These are phyloP conservation scores for Flaveria sonorensis DNA, from an alignment of 129 eudicot species.

Conservation along the genomic window DNA sequence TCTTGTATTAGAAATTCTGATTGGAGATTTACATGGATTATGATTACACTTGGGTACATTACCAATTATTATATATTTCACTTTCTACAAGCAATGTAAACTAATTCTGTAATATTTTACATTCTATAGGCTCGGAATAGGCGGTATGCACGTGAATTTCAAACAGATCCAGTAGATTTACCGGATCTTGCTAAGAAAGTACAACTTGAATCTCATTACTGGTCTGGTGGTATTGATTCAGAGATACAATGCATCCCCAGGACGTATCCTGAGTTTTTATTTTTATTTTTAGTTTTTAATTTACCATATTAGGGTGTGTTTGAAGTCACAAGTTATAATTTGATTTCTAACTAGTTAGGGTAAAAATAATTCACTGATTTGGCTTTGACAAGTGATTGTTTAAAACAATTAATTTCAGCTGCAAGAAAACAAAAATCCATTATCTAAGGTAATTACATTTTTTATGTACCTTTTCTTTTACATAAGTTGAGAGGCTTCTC, in stretches of 20 bases:
- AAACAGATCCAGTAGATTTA: conserved; percentile 33
- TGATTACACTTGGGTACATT: neutral
- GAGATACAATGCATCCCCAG: conserved; percentile 46
- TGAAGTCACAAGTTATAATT: neutral
- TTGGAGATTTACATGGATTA: neutral
- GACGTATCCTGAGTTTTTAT: conserved; percentile 46
- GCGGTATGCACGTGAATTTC: conserved; percentile 55
- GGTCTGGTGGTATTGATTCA: conserved; percentile 44
- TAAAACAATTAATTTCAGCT: neutral
- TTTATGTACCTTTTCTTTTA: neutral
- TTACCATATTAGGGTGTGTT: conserved; percentile 8
- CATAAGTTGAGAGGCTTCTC: neutral
- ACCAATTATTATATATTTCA: conserved; percentile 5
- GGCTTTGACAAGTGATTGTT: neutral
- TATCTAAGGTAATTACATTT: neutral
- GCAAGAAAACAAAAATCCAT: neutral
- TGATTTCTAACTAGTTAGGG: neutral
- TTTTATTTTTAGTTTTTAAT: neutral
- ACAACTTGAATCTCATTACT: conserved; percentile 43
- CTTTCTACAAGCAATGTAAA: conserved; percentile 2
- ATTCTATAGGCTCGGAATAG: conserved; percentile 55
- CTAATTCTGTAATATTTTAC: conserved; percentile 11
- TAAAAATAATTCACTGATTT: neutral
- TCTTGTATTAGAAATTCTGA: conserved; percentile 7
- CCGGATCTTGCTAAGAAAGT: conserved; percentile 40